Evolutionary conservation across 1,284 basidiomycete genomes (phyloP).

Genomic region (Heimioporus retisporus): DNA sequence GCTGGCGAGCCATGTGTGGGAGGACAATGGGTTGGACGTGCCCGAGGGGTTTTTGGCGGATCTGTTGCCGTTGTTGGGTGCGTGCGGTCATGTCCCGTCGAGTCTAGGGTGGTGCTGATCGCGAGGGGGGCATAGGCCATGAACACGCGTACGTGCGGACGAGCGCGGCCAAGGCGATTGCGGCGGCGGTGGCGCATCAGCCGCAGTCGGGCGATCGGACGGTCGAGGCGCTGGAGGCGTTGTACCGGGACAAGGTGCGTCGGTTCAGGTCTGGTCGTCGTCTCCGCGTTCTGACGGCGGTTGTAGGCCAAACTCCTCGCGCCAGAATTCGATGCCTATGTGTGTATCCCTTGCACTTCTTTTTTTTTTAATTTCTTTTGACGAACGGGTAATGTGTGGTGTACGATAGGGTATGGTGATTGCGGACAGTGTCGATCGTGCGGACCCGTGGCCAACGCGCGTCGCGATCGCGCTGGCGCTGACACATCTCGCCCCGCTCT

Average conservation of each 20-base stretch:
- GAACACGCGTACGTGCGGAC: slow-evolving; percentile 86
- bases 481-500: slow-evolving; percentile 74
- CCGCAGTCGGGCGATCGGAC: slow-evolving; percentile 70
- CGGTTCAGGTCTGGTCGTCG: background rate
- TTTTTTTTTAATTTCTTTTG: too few species aligned
- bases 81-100: slow-evolving; percentile 26
- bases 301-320: slow-evolving; percentile 83
- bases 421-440: slow-evolving; percentile 87
- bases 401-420: slow-evolving; percentile 89
- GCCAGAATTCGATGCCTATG: slow-evolving; percentile 93
- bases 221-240: slow-evolving; percentile 66
- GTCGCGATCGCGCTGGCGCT: slow-evolving; percentile 84
- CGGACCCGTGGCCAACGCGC: slow-evolving; percentile 94
- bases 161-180: slow-evolving; percentile 80
- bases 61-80: slow-evolving; percentile 81
- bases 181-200: slow-evolving; percentile 82
- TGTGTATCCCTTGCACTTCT: slow-evolving; percentile 36
- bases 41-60: slow-evolving; percentile 77
- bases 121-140: slow-evolving; percentile 50
- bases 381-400: too few species aligned
- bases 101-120: background rate
- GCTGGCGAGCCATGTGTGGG: slow-evolving; percentile 90
- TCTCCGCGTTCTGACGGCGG: background rate
- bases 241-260: slow-evolving; percentile 86
- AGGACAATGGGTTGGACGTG: slow-evolving; percentile 96